Base-by-base conservation (phyloP, 805 yeast species). In the Lachancea meyersii region DNA sequence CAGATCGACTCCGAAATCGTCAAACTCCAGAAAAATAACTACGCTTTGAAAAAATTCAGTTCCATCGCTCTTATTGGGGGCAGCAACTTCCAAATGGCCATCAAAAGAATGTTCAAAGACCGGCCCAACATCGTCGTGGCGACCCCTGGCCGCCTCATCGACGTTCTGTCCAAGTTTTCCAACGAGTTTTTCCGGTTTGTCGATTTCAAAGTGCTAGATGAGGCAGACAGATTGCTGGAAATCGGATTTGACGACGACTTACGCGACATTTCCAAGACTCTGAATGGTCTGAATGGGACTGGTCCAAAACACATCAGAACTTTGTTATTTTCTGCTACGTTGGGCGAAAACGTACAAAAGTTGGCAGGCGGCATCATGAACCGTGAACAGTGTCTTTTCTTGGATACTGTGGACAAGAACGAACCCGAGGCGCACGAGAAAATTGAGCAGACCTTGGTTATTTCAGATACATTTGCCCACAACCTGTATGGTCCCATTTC, bases 181-280 rank as follows among this genome's bases (percentile, higher is more conserved):
- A 62, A 64, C 18, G 60, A 65, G 8, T 64, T 72, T 31, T 80
- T 87, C 60, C 59, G 63, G 31, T 63, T 69, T 41, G 69, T 89
- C 43, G 73, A 73, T 46, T 76, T 80, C 54, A 71, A 85, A 47
- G 81, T 88, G 31, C 77, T 86, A 49, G 97, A 89, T 63, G 97
- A 89, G 68, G 96, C 96, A 30, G 97, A 89, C 65, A 76, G 93
- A 53, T 67, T 89, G 40, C 71, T 89, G 47, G 93, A 83, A 61
- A 79, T 77, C 47, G 94, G 95, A 14, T 89, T 91, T 61, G 79
- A 76, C 54, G 76, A 73, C 31, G 82, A 77, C 48, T 69, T 89
- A 46, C 71, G 73, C 43, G 67, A 69, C 20, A 80, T 88, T 43
- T 75, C 82, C 34, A 65, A 66, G 10, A 60, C 54, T 30, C 64